A percentile compares a stretch with the other conserved stretches of the same genome.
phyloP scores from a whole-genome alignment of 495 filamentous ascomycete genomes.

The Aspergillus leporis region DNA sequence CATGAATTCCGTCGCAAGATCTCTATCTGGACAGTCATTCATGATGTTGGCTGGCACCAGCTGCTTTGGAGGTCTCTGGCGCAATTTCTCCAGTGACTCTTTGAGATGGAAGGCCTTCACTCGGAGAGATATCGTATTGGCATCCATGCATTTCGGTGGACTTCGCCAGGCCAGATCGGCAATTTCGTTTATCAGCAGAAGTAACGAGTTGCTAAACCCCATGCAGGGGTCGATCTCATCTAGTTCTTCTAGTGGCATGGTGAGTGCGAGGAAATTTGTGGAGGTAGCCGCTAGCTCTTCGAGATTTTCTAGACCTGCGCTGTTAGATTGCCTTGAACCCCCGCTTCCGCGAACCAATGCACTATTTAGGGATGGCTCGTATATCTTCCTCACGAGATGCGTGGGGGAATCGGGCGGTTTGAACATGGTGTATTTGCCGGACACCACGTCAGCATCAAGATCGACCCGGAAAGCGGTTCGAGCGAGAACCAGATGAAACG shows the following conservation, averaged over 20 bases:
- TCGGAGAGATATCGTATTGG: neutral
- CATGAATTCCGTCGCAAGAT: constrained; percentile 17
- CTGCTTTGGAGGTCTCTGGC: neutral
- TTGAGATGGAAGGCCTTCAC: neutral
- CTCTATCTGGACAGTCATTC: constrained; percentile 5
- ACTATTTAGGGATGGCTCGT: neutral
- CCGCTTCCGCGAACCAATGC: neutral
- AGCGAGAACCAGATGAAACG: constrained; percentile 27
- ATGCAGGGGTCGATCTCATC: constrained; percentile 28
- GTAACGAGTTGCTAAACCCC: constrained; percentile 27
- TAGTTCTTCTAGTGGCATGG: constrained; percentile 13
- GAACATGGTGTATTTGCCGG: neutral
- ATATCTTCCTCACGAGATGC: neutral
- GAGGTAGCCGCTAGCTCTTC: neutral
- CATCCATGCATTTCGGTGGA: constrained; percentile 7
- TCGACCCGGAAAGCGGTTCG: constrained; percentile 23
- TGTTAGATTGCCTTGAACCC: neutral
- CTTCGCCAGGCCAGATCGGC: constrained; percentile 17
- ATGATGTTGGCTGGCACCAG: neutral
- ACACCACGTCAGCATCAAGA: neutral
- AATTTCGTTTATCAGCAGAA: constrained; percentile 24
- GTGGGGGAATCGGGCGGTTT: neutral
- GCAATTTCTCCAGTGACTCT: neutral
- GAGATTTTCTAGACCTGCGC: neutral
- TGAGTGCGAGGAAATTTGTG: neutral